These are phyloP conservation scores for Tetrastigma voinierianum DNA, from an alignment of 164 flowering plant species.

Conservation along the genomic window DNA sequence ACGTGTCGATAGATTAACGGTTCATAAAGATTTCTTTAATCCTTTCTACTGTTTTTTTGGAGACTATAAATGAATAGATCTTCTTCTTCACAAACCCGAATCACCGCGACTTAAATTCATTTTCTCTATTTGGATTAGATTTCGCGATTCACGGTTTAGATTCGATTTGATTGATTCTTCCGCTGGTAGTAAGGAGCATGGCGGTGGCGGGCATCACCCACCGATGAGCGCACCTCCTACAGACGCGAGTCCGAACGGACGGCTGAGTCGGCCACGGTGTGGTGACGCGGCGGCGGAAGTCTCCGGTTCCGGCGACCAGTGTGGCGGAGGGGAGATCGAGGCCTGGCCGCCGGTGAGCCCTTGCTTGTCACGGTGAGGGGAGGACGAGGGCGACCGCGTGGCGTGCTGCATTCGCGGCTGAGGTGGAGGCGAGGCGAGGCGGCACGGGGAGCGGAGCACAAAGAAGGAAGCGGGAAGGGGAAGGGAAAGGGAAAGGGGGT, in stretches of 20 bases:
- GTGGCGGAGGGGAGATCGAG: constrained; percentile 27
- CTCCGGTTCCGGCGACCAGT: constrained; percentile 38
- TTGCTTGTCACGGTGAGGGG: constrained; percentile 39
- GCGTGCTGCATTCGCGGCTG: constrained; percentile 63
- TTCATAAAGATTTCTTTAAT: constrained; percentile 6
- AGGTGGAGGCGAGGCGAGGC: constrained; percentile 9
- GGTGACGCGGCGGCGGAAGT: constrained; percentile 45
- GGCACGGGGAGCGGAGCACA: constrained; percentile 23
- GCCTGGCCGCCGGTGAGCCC: constrained; percentile 64
- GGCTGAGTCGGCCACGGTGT: constrained; percentile 18
- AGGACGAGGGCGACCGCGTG: constrained; percentile 41
- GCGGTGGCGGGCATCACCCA: constrained; percentile 33
- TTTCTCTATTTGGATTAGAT: too few relatives aligned
- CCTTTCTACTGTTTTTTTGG: constrained; percentile 7
- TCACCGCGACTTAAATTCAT: too few relatives aligned
- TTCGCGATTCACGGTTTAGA: too few relatives aligned
- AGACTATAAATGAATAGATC: too few relatives aligned
- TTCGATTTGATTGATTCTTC: too few relatives aligned
- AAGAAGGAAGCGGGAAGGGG: constrained; percentile 29
- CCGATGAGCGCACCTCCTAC: constrained; percentile 49
- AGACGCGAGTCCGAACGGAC: constrained; percentile 17
- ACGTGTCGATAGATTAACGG: constrained; percentile 18
- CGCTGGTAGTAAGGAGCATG: too few relatives aligned
- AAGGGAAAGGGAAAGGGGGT: constrained; percentile 57
- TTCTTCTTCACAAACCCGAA: too few relatives aligned